Percentiles rank a stretch among this genome's conserved stretches.
These are phyloP conservation scores for Verticillium nonalfalfae DNA, from an alignment of 2,329 filamentous ascomycete species.

Conservation along the genomic window DNA sequence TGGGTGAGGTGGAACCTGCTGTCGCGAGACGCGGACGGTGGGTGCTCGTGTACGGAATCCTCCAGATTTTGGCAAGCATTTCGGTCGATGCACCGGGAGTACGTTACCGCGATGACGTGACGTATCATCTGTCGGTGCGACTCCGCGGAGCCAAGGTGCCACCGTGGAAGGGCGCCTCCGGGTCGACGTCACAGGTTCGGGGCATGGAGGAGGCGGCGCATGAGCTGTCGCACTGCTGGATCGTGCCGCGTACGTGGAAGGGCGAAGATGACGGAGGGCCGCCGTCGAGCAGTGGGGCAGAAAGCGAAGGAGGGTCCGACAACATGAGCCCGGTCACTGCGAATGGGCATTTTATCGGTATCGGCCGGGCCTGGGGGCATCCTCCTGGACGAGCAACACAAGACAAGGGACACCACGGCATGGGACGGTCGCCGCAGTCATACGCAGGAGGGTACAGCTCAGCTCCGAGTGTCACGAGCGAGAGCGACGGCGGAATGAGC, in stretches of 20 bases:
- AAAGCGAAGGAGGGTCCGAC: slow-evolving; percentile 17
- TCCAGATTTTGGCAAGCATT: slow-evolving; percentile 54
- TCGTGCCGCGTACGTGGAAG: slow-evolving; percentile 33
- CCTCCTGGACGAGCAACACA: background rate
- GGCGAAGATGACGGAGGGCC: slow-evolving; percentile 6
- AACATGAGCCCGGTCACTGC: slow-evolving; percentile 14
- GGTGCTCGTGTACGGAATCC: slow-evolving; percentile 53
- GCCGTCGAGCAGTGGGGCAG: slow-evolving; percentile 16
- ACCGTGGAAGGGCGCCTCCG: slow-evolving; percentile 41
- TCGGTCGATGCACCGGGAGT: slow-evolving; percentile 50
- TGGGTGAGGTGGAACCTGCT: slow-evolving; percentile 45
- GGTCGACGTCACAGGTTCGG: slow-evolving; percentile 2
- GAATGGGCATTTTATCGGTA: background rate
- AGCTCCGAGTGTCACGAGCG: slow-evolving; percentile 19
- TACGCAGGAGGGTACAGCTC: slow-evolving; percentile 16
- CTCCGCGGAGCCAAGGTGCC: slow-evolving; percentile 44
- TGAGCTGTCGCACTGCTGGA: slow-evolving; percentile 48
- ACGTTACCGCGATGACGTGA: slow-evolving; percentile 43
- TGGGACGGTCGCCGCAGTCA: slow-evolving; percentile 16
- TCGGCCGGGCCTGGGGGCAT: background rate
- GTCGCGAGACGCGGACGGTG: slow-evolving; percentile 53
- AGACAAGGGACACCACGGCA: slow-evolving; percentile 3
- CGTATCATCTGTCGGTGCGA: slow-evolving; percentile 51
- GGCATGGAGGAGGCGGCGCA: slow-evolving; percentile 33
- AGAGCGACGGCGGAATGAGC: slow-evolving; percentile 13